These are phyloP conservation scores for Malbranchea zuffiana DNA, from an alignment of 2,329 filamentous ascomycete genomes.

Conservation along the genomic window DNA sequence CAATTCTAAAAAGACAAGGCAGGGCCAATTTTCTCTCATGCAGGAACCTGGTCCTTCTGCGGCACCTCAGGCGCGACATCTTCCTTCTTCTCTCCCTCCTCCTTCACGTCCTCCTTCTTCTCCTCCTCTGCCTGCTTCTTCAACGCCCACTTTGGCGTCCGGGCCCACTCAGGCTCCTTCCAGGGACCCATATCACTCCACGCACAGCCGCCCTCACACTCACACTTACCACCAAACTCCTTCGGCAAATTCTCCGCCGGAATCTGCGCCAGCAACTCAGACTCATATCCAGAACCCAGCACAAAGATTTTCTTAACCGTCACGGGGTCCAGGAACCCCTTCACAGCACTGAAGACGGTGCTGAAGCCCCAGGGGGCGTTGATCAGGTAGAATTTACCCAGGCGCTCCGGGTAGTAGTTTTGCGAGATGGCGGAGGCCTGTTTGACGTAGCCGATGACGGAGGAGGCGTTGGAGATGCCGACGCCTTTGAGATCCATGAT, in stretches of 20 bases:
- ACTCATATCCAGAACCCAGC: constrained; percentile 68
- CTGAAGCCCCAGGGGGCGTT: constrained; percentile 96
- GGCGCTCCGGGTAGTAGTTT: constrained; percentile 97
- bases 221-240: constrained; percentile 71
- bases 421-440: constrained; percentile 82
- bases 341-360: constrained; percentile 72
- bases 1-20: too few species aligned
- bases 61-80: constrained; percentile 10
- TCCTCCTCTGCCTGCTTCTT: constrained; percentile 21
- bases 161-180: constrained; percentile 42
- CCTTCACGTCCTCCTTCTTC: constrained; percentile 15
- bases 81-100: constrained; percentile 20
- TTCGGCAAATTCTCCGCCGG: constrained; percentile 82
- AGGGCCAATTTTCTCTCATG: too few species aligned
- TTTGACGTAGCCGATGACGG: constrained; percentile 80
- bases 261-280: constrained; percentile 72
- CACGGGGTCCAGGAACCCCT: constrained; percentile 91
- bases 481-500: constrained; percentile 98
- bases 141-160: constrained; percentile 34
- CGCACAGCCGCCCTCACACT: constrained; percentile 71
- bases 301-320: constrained; percentile 95
- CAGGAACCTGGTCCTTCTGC: constrained; percentile 3
- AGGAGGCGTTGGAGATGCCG: constrained; percentile 64
- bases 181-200: constrained; percentile 87
- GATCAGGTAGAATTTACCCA: constrained; percentile 94